A percentile compares a stretch with the other conserved stretches of the same genome.
Conservation (phyloP, 257 asterid species). For the Agastache rugosa region DNA sequence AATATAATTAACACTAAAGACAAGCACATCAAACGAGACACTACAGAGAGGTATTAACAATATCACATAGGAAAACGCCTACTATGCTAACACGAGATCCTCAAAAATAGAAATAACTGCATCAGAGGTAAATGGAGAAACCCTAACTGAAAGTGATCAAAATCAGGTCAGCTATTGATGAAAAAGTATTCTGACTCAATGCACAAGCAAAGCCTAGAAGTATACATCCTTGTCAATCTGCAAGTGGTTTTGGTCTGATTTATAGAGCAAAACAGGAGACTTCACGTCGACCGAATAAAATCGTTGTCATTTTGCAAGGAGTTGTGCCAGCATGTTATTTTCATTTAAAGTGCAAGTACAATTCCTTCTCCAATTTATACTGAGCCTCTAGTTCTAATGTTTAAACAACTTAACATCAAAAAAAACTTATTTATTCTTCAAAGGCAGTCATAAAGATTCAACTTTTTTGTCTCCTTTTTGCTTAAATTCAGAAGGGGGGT, state of each 20-base stretch:
- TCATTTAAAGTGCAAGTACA: background rate
- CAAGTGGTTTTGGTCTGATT: constrained; percentile 25
- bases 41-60: constrained; percentile 11
- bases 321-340: background rate
- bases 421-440: background rate
- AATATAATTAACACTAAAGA: background rate
- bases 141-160: constrained; percentile 14
- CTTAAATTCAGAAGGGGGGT: background rate
- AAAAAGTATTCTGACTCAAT: background rate
- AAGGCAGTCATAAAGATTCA: background rate
- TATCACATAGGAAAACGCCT: background rate
- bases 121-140: constrained; percentile 12
- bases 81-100: constrained; percentile 17
- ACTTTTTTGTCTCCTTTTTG: background rate
- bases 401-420: background rate
- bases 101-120: background rate
- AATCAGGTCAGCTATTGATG: background rate
- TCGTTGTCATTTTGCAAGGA: constrained; percentile 4
- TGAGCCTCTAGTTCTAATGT: background rate
- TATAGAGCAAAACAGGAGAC: constrained; percentile 1
- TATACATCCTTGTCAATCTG: background rate
- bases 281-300: background rate
- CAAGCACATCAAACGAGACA: background rate
- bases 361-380: background rate
- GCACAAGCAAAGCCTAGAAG: background rate